These are phyloP conservation scores for Prunus salicina DNA, from an alignment of 306 rosid genomes.

Conservation along the genomic window DNA sequence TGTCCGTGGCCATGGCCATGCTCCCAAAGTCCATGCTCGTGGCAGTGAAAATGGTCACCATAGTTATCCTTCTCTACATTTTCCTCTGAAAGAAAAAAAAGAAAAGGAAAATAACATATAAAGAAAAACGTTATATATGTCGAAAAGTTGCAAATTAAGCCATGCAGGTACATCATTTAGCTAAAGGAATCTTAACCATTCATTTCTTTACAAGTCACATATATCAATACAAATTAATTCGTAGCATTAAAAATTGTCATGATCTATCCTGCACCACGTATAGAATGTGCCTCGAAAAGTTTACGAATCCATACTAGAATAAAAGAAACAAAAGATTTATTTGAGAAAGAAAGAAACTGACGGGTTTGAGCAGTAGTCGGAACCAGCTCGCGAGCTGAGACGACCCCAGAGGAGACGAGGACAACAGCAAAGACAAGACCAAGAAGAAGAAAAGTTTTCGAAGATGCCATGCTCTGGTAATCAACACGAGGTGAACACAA, in stretches of 20 bases:
- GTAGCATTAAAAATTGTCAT: not conserved
- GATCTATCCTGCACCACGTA: no score
- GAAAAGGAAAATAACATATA: no score
- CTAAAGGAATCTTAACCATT: no score
- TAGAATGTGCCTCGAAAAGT: not conserved
- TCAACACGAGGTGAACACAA: no score
- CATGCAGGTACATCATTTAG: no score
- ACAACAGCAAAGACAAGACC: conserved; percentile 15
- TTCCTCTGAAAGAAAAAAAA: no score
- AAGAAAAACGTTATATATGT: no score
- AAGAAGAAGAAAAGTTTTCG: conserved; percentile 3
- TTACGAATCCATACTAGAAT: not conserved
- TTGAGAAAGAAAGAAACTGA: not conserved
- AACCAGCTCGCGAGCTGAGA: not conserved
- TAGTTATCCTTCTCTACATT: no score
- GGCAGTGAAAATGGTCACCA: not conserved
- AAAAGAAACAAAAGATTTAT: not conserved
- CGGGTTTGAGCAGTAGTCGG: not conserved
- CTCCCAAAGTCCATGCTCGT: not conserved
- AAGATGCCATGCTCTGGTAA: not conserved
- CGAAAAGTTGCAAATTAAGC: no score
- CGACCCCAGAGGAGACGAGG: conserved; percentile 5
- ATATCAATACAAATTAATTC: no score
- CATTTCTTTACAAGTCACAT: no score
- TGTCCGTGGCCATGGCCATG: not conserved